Evolutionary conservation across 192 early-diverging fungal species (phyloP), one percentile per base, ranked within the genome.

Genomic region (Radiomyces spectabilis): DNA sequence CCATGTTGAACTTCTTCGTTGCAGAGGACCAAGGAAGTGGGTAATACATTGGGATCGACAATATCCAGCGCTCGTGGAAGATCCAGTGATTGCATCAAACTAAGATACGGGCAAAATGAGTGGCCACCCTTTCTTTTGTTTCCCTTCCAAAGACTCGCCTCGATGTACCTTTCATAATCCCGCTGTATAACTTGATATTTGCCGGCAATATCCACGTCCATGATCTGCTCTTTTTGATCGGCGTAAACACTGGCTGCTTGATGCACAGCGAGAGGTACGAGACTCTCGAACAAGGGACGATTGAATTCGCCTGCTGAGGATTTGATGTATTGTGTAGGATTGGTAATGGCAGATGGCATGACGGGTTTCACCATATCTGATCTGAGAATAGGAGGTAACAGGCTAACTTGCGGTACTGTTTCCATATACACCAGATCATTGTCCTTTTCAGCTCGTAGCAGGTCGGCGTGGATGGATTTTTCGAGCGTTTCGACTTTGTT

Each of bases 251-350:
- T 91, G 9, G 82, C 86, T 2, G 89, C 88, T 65, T 93, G 89
- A 66, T 96, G 92, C 7, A 93, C 87, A 3, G 86, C 88, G 72
- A 93, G 89, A 5, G 93, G 93, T 8, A 96, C 87, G n/a, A 96
- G 71, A 7, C 75, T 79, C 32, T 78, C 73, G 54, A 96, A 94
- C 44, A 94, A 57, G 8, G 92, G 91, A 1, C 53, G 30, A 3
- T 74, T 55, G 6, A 85, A 51, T 6, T 85, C 74, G 13, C 72
- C 62, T 2, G 55, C 48, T 10, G 25, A 19, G 1, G 53, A 22
- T 2, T n/a, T 8, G 0, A 45, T 49, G 52, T 45, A 55, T n/a
- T 66, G 55, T 12, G 33, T 37, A n/a, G 56, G 64, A 1, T 59
- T 24, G 1, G 80, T 60, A 18, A 83, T 73, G 10, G 77, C 70